Evolutionary conservation across 2,329 filamentous ascomycete genomes (phyloP).

Genomic region (Fusarium dimerum): DNA sequence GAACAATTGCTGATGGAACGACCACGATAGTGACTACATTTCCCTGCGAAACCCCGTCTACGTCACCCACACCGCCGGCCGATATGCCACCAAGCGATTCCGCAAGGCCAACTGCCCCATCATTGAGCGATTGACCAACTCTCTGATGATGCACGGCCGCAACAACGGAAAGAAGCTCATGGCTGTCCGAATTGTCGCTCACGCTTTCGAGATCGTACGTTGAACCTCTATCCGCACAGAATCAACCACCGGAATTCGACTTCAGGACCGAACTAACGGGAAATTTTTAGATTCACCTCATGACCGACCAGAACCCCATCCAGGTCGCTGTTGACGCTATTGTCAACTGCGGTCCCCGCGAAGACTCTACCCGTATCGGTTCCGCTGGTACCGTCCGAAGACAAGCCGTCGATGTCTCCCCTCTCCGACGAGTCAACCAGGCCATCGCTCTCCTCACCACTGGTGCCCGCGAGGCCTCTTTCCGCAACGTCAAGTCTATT

Average conservation of each 20-base stretch:
- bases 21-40: slow-evolving; percentile 85
- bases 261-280: slow-evolving; percentile 28
- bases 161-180: slow-evolving; percentile 99
- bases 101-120: slow-evolving; percentile 99
- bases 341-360: slow-evolving; percentile 99
- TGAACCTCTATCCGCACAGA: slow-evolving; percentile 4
- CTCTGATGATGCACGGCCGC: slow-evolving; percentile 99
- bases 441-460: slow-evolving; percentile 98
- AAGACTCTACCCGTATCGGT: slow-evolving; percentile 99
- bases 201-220: slow-evolving; percentile 99
- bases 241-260: not conserved
- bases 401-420: slow-evolving; percentile 99
- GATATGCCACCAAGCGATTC: slow-evolving; percentile 99
- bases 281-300: slow-evolving; percentile 96
- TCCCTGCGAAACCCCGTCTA: slow-evolving; percentile 99
- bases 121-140: slow-evolving; percentile 99
- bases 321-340: slow-evolving; percentile 99
- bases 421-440: slow-evolving; percentile 99
- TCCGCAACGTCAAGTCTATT: slow-evolving; percentile 99
- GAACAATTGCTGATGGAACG: slow-evolving; percentile 36
- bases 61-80: slow-evolving; percentile 97
- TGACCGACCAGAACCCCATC: slow-evolving; percentile 99
- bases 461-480: slow-evolving; percentile 96
- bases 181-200: slow-evolving; percentile 98
- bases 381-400: slow-evolving; percentile 99